These are phyloP conservation scores for Sporothrix sp. DNA, from an alignment of 2,329 filamentous ascomycete genomes.

Conservation along the genomic window DNA sequence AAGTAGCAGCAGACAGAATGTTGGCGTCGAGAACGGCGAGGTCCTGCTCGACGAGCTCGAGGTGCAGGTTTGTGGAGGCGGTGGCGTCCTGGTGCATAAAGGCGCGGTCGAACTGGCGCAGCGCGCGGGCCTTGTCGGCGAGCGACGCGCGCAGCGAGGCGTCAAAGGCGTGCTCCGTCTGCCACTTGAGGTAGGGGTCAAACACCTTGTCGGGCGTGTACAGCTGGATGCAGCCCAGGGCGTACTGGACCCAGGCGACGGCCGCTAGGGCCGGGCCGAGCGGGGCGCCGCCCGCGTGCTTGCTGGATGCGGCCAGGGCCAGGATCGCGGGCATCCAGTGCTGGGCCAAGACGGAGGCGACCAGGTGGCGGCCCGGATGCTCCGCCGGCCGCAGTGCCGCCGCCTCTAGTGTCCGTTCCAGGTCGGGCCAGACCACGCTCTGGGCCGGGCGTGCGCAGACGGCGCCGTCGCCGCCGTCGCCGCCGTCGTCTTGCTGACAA, in stretches of 20 bases:
- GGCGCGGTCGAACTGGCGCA: constrained; percentile 54
- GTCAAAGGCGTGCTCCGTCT: constrained; percentile 54
- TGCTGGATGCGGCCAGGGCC: constrained; percentile 31
- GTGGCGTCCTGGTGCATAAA: constrained; percentile 56
- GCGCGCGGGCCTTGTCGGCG: constrained; percentile 44
- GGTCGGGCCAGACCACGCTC: constrained; percentile 8
- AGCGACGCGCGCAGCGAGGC: constrained; percentile 47
- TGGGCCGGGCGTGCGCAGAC: neutral
- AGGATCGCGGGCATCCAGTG: constrained; percentile 39
- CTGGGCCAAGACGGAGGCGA: constrained; percentile 27
- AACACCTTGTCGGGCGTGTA: constrained; percentile 82
- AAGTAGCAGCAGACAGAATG: neutral
- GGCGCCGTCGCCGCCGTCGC: too few species aligned
- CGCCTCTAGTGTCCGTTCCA: neutral
- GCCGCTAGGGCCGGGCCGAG: constrained; percentile 32
- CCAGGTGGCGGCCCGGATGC: constrained; percentile 24
- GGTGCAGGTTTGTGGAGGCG: constrained; percentile 50
- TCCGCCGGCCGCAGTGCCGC: constrained; percentile 20
- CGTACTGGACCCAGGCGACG: constrained; percentile 66
- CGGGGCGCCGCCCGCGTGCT: constrained; percentile 16
- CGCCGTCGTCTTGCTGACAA: neutral
- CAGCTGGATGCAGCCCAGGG: constrained; percentile 61
- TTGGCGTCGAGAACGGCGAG: constrained; percentile 28
- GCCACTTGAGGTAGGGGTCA: constrained; percentile 62
- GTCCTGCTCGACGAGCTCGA: constrained; percentile 52